phyloP scores from a whole-genome alignment of 1,284 basidiomycete genomes.

The Austroboletus novae-zelandiae region DNA sequence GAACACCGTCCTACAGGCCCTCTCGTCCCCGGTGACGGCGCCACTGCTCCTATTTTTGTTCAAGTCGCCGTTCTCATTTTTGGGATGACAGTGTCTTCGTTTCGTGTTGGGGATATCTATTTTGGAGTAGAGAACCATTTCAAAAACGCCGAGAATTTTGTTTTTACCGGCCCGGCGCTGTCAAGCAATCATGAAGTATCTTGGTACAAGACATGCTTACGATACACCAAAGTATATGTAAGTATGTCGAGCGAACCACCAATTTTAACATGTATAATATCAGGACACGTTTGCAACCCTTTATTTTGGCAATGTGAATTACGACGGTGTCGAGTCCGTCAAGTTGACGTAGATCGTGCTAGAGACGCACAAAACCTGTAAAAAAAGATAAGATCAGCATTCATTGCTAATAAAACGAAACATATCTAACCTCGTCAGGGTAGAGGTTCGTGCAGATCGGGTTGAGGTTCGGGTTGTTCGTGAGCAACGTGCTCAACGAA shows the following conservation, averaged over 20 bases:
- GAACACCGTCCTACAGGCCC: too few relatives aligned
- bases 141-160: too few relatives aligned
- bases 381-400: not conserved
- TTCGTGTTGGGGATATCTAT: too few relatives aligned
- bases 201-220: not conserved
- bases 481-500: not conserved
- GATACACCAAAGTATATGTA: not conserved
- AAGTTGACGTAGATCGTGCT: conserved; percentile 15
- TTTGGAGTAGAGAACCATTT: too few relatives aligned
- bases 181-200: too few relatives aligned
- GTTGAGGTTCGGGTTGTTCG: not conserved
- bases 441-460: not conserved
- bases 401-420: not conserved
- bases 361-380: not conserved
- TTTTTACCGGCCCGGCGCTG: too few relatives aligned
- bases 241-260: too few relatives aligned
- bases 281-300: too few relatives aligned
- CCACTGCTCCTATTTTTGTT: too few relatives aligned
- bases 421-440: not conserved
- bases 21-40: too few relatives aligned
- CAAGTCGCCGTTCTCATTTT: too few relatives aligned
- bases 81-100: too few relatives aligned
- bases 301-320: not conserved
- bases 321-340: conserved; percentile 3
- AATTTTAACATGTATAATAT: not conserved